phyloP scores from a whole-genome alignment of 768 basidiomycete genomes.

The Cystoderma amianthinum region DNA sequence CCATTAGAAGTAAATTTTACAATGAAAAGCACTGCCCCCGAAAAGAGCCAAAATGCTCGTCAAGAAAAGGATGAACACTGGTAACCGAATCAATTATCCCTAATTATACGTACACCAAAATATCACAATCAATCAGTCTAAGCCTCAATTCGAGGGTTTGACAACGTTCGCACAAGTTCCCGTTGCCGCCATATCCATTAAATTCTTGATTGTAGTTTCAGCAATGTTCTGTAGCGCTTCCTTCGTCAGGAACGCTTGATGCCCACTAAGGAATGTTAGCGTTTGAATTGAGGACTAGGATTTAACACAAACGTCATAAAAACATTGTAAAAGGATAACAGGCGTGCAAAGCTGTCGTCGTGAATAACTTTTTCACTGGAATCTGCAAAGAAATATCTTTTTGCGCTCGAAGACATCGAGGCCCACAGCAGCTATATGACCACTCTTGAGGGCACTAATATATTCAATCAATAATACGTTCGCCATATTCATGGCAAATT shows the following conservation, averaged over 20 bases:
- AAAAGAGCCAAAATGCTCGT: too few relatives aligned
- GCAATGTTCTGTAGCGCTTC: constrained; percentile 34
- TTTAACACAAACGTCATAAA: constrained; percentile 35
- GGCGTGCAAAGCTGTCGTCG: constrained; percentile 36
- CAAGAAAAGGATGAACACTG: too few relatives aligned
- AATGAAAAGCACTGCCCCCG: too few relatives aligned
- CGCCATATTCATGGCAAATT: too few relatives aligned
- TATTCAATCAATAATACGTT: background rate
- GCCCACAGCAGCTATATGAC: constrained; percentile 33
- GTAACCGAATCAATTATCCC: too few relatives aligned
- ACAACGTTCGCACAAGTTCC: constrained; percentile 24
- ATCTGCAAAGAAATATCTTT: constrained; percentile 35
- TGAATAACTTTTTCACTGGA: constrained; percentile 35
- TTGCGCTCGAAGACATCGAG: constrained; percentile 36
- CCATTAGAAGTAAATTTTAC: too few relatives aligned
- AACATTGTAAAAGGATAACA: constrained; percentile 39
- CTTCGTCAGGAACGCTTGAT: constrained; percentile 34
- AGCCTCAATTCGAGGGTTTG: too few relatives aligned
- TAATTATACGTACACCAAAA: too few relatives aligned
- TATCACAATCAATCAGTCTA: too few relatives aligned
- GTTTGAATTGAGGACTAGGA: too few relatives aligned
- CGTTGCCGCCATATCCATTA: constrained; percentile 22
- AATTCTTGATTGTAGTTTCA: constrained; percentile 28
- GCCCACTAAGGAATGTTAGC: constrained; percentile 20
- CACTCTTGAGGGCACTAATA: constrained; percentile 28